Conservation (phyloP, 2,329 filamentous ascomycete species). For the Clarireedia paspali region DNA sequence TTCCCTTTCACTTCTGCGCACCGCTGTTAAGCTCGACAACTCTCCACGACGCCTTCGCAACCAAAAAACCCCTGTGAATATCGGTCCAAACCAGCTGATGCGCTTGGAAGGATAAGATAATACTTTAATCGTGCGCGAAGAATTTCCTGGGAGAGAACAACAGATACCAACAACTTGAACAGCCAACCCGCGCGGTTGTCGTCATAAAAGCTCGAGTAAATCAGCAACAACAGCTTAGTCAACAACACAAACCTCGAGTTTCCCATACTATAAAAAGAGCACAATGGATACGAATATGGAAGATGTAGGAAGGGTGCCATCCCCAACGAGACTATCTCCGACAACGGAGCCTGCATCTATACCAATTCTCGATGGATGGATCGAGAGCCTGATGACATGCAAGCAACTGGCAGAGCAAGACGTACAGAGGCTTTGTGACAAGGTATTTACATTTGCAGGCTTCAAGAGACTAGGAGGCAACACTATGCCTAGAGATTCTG, state of each 20-base stretch:
- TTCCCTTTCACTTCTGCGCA: conserved; percentile 9
- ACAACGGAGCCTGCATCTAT: conserved; percentile 81
- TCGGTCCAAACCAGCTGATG: conserved; percentile 1
- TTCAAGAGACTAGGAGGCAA: conserved; percentile 2
- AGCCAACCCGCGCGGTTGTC: conserved; percentile 14
- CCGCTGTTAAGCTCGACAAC: conserved; percentile 6
- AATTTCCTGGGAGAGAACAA: conserved; percentile 3
- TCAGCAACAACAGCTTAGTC: conserved; percentile 16
- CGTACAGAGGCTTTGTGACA: conserved; percentile 94
- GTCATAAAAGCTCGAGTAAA: conserved; percentile 21
- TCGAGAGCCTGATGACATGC: conserved; percentile 96
- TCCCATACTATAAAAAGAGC: conserved; percentile 8
- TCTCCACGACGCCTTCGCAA: neutral
- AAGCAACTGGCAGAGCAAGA: conserved; percentile 95
- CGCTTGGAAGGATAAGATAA: conserved; percentile 5
- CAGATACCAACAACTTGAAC: conserved; percentile 1
- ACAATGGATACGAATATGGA: conserved; percentile 98
- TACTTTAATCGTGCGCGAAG: conserved; percentile 5
- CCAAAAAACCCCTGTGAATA: neutral
- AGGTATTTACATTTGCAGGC: conserved; percentile 52
- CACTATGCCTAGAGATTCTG: too few relatives aligned
- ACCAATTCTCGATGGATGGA: conserved; percentile 93
- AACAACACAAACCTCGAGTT: conserved; percentile 7
- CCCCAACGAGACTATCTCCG: conserved; percentile 67
- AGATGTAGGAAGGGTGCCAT: conserved; percentile 82